These are phyloP conservation scores for Triangularia setosa DNA, from an alignment of 2,329 filamentous ascomycete species.

Conservation along the genomic window DNA sequence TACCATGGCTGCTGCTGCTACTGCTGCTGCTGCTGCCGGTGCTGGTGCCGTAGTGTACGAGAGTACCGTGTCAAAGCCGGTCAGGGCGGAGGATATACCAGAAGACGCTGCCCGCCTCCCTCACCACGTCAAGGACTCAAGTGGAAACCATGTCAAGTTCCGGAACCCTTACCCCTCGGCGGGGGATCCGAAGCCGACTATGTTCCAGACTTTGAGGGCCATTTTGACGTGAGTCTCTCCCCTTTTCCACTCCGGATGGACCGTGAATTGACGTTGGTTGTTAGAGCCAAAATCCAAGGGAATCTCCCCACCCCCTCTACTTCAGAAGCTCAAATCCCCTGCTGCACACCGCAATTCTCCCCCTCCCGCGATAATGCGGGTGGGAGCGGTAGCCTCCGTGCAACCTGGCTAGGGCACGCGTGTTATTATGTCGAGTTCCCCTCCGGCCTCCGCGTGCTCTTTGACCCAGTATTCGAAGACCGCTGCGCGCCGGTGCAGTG, in stretches of 20 bases:
- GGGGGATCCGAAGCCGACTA: slow-evolving; percentile 21
- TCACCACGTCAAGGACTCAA: slow-evolving; percentile 44
- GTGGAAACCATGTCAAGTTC: slow-evolving; percentile 42
- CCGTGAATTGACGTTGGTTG: background rate
- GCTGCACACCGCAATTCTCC: slow-evolving; percentile 65
- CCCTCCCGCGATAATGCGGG: slow-evolving; percentile 49
- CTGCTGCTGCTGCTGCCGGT: slow-evolving; percentile 6
- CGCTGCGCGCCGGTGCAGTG: slow-evolving; percentile 74
- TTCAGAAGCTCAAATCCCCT: slow-evolving; percentile 60
- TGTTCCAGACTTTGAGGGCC: slow-evolving; percentile 28
- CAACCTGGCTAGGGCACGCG: slow-evolving; percentile 93
- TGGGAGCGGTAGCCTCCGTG: slow-evolving; percentile 57
- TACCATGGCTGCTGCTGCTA: background rate
- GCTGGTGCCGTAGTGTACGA: slow-evolving; percentile 22
- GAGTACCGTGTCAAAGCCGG: slow-evolving; percentile 33
- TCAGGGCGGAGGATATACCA: slow-evolving; percentile 34
- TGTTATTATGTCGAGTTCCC: slow-evolving; percentile 93
- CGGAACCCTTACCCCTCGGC: slow-evolving; percentile 49
- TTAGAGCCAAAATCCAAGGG: slow-evolving; percentile 30
- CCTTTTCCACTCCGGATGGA: background rate
- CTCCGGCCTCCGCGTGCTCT: slow-evolving; percentile 78
- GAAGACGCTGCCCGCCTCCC: slow-evolving; percentile 42
- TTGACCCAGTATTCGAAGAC: slow-evolving; percentile 89
- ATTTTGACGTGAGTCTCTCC: slow-evolving; percentile 36
- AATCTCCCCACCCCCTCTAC: slow-evolving; percentile 53